Evolutionary conservation across 306 rosid genomes (phyloP), one percentile per base, ranked within the genome.

Genomic region (Crataegus laevigata): DNA sequence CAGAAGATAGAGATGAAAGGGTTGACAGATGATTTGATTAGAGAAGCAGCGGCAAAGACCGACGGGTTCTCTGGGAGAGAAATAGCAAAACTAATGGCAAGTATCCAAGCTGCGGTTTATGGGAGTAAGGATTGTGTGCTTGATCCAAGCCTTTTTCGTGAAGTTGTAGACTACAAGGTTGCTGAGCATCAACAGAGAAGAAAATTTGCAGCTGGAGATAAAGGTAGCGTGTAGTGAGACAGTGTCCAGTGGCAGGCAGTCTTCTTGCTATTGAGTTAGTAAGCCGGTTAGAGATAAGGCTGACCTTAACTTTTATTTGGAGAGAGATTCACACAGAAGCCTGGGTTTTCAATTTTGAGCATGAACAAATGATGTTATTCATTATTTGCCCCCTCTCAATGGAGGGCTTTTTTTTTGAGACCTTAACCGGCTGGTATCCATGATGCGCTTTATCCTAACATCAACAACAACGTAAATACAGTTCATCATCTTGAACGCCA

Each of bases 101-200:
- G 98, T 72, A 96, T 94, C 30, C 99, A 90, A 77, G 97, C 98
- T 8, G 96, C 98, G 11, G 96, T 94, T 8, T 90, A 96, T 60
- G 97, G 99, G 45, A 89, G 97, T 34, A 94, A 90, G 80, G 81
- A 84, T 64, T 90, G 98, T 72, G 90, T 89, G 79, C 96, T 94
- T 19, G 99, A 94, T 47, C 75, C 91, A 10, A 81, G 69, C 74
- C 86, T 94, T 40, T 94, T 90, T 79, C 91, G 96, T 0, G 96
- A 92, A 83, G 96, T 94, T 74, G 93, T 92, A 24, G 99, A 94
- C 82, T 94, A 92, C 79, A 92, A 94, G 79, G 96, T 94, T 28
- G 91, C 96, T 17, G 99, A 92, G 80, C 99, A 94, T 85, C 96
- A 90, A 79, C 99, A 92, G 83, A 90, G 99, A 85, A 92, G 68